Evolutionary conservation across 1,284 basidiomycete genomes (phyloP).

Genomic region (Xerocomus nothofagi): DNA sequence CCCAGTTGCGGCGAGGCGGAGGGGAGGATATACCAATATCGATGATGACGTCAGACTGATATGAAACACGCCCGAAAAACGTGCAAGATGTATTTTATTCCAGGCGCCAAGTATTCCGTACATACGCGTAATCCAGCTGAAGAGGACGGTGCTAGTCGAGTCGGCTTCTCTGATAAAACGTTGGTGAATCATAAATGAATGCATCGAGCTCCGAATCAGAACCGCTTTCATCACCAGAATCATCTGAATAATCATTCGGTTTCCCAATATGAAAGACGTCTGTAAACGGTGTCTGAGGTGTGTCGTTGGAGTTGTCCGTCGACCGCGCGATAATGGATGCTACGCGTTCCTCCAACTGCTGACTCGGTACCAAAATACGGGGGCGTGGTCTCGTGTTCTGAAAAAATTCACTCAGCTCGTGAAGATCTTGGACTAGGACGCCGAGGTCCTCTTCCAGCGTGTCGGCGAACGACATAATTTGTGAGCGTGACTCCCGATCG

Average conservation of each 20-base stretch:
- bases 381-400: constrained; percentile 47
- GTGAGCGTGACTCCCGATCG: constrained; percentile 62
- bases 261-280: constrained; percentile 69
- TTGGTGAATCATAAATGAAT: constrained; percentile 65
- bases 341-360: constrained; percentile 70
- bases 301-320: constrained; percentile 49
- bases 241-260: constrained; percentile 41
- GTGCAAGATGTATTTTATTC: constrained; percentile 9
- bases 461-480: constrained; percentile 34
- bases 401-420: constrained; percentile 86
- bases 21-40: constrained; percentile 8
- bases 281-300: constrained; percentile 75
- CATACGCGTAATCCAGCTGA: constrained; percentile 6
- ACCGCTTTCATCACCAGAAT: constrained; percentile 52
- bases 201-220: constrained; percentile 66
- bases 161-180: constrained; percentile 40
- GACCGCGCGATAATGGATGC: constrained; percentile 80
- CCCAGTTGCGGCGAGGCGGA: constrained; percentile 10
- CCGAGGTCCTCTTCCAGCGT: constrained; percentile 68
- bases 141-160: constrained; percentile 29
- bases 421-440: constrained; percentile 82
- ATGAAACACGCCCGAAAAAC: constrained; percentile 15
- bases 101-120: no score
- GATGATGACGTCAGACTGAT: constrained; percentile 24
- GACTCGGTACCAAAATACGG: constrained; percentile 45